These are phyloP conservation scores for Sporothrix euskadiensis DNA, from an alignment of 2,329 filamentous ascomycete species.

Conservation along the genomic window DNA sequence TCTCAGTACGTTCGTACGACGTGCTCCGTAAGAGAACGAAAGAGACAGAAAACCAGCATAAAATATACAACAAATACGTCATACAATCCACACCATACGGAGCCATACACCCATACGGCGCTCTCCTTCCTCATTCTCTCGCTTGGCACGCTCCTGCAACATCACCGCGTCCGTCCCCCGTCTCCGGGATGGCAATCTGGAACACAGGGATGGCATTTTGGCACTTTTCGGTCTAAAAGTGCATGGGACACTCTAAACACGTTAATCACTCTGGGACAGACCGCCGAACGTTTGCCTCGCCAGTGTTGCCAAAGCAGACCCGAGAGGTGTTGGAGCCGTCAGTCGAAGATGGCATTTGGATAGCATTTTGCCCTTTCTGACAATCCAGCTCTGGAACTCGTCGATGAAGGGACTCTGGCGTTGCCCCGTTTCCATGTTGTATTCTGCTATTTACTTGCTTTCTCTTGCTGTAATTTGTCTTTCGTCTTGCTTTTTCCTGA, in stretches of 20 bases:
- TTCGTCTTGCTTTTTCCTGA: neutral
- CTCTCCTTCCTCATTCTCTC: neutral
- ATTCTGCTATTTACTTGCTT: neutral
- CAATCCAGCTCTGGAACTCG: conserved; percentile 17
- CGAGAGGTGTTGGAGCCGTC: neutral
- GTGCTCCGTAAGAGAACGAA: neutral
- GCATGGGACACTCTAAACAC: neutral
- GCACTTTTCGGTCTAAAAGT: conserved; percentile 19
- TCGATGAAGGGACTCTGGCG: neutral
- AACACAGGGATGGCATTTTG: conserved; percentile 26
- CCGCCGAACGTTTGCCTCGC: conserved; percentile 4
- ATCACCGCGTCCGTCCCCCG: neutral
- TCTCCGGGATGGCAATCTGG: conserved; percentile 26
- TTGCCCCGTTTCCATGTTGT: neutral
- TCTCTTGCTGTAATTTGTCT: neutral
- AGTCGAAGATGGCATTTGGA: neutral
- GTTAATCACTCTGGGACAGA: neutral
- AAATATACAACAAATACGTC: no score
- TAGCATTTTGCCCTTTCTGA: conserved; percentile 6
- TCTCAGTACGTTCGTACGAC: no score
- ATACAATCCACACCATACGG: neutral
- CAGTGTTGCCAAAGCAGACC: conserved; percentile 10
- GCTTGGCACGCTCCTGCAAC: neutral
- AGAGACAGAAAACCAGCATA: neutral
- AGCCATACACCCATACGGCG: conserved; percentile 1